These are phyloP conservation scores for Curvularia spicifera DNA, from an alignment of 2,329 filamentous ascomycete genomes.

Conservation along the genomic window DNA sequence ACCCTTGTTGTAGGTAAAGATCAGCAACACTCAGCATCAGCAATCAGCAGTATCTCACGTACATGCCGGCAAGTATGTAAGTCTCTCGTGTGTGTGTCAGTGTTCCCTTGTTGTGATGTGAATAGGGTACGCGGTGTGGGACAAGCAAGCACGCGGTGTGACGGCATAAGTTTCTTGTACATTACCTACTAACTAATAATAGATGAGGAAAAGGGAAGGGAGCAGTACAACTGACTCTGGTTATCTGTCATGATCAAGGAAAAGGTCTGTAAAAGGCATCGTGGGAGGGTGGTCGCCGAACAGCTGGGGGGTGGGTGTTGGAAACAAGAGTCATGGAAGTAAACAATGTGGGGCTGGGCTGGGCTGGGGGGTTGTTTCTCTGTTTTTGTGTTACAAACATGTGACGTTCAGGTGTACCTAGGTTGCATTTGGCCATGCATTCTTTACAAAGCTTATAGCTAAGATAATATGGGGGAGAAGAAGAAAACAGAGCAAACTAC, in stretches of 20 bases:
- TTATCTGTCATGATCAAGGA: not conserved
- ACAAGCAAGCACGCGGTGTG: no score
- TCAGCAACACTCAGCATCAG: not conserved
- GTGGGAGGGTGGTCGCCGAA: not conserved
- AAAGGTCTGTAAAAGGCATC: not conserved
- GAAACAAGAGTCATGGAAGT: no score
- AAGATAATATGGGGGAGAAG: no score
- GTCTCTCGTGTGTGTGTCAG: no score
- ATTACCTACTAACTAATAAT: not conserved
- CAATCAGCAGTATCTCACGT: not conserved
- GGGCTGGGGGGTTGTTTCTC: no score
- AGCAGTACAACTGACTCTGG: not conserved
- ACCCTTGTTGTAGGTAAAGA: conserved; percentile 5
- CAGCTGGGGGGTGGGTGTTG: not conserved
- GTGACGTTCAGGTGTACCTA: no score
- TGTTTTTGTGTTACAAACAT: no score
- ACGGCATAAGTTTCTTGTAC: not conserved
- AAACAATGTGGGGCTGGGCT: no score
- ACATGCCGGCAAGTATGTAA: no score
- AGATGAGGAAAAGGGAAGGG: not conserved
- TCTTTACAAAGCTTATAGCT: no score
- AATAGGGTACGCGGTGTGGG: not conserved
- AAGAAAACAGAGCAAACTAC: no score
- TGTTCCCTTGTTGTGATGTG: not conserved
- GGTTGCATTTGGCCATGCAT: no score